A percentile compares a stretch with the other conserved stretches of the same genome.
Conservation (phyloP, 129 eudicot species). For the Sambucus nigra region DNA sequence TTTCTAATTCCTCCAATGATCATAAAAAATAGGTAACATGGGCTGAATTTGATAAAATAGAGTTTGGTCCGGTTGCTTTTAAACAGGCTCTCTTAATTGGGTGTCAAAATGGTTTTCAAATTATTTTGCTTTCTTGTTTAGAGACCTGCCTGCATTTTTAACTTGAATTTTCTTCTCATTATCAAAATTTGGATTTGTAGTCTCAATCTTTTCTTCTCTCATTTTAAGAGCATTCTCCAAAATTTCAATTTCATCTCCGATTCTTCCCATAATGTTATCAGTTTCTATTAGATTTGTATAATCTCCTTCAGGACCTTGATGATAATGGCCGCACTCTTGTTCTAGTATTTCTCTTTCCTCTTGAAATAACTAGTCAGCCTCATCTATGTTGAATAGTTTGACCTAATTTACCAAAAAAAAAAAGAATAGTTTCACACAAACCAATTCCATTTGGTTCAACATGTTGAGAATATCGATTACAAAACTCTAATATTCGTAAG, state of each 20-base stretch:
- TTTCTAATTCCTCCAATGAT: too few relatives aligned
- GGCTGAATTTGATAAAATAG: too few relatives aligned
- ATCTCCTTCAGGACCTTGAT: slow-evolving; percentile 95
- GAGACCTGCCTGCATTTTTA: slow-evolving; percentile 85
- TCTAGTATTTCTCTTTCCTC: slow-evolving; percentile 89
- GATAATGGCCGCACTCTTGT: slow-evolving; percentile 92
- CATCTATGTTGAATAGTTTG: slow-evolving; percentile 87
- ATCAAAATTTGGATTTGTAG: slow-evolving; percentile 92
- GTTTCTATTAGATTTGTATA: slow-evolving; percentile 98
- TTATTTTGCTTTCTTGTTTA: slow-evolving; percentile 85
- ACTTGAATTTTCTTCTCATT: slow-evolving; percentile 89
- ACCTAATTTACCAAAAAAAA: too few relatives aligned
- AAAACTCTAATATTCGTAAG: too few relatives aligned
- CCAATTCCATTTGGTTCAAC: slow-evolving; percentile 93
- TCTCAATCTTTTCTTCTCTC: slow-evolving; percentile 95
- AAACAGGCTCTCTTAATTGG: too few relatives aligned
- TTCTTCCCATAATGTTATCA: slow-evolving; percentile 94
- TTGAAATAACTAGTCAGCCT: slow-evolving; percentile 95
- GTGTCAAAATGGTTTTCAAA: slow-evolving; percentile 96
- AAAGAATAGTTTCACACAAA: slow-evolving; percentile 82
- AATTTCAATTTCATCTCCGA: slow-evolving; percentile 94
- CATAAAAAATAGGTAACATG: too few relatives aligned
- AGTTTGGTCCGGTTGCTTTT: too few relatives aligned
- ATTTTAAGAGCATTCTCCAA: slow-evolving; percentile 81
- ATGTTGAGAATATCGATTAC: too few relatives aligned